Percentiles rank a stretch among this genome's conserved stretches.
Evolutionary conservation across 2,329 filamentous ascomycete species (phyloP).

Genomic region (Ceratocystis alfenasii): DNA sequence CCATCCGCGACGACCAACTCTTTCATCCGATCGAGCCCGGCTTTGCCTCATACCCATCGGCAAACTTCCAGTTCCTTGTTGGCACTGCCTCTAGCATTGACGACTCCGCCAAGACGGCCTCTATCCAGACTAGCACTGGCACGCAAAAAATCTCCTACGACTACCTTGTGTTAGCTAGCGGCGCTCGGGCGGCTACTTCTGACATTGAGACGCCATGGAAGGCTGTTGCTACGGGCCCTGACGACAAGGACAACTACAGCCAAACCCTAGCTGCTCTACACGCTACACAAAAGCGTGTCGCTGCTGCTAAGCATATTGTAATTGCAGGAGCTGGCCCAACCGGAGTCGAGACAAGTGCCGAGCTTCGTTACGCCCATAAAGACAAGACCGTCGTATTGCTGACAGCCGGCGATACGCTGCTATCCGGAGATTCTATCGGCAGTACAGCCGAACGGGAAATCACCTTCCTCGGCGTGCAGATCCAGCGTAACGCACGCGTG

Average conservation of each 20-base stretch:
- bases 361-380: constrained; percentile 42
- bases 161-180: constrained; percentile 47
- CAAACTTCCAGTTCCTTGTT: constrained; percentile 41
- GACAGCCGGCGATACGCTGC: constrained; percentile 32
- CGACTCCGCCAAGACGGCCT: constrained; percentile 32
- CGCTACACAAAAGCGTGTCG: constrained; percentile 33
- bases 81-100: constrained; percentile 37
- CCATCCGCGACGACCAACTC: constrained; percentile 39
- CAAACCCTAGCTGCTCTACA: constrained; percentile 34
- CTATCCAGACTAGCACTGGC: constrained; percentile 25
- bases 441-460: constrained; percentile 38
- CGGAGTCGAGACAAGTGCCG: constrained; percentile 44
- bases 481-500: constrained; percentile 36
- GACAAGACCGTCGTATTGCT: constrained; percentile 41
- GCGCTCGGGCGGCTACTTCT: constrained; percentile 32
- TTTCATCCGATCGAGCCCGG: constrained; percentile 39
- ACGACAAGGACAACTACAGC: constrained; percentile 30
- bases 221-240: constrained; percentile 29
- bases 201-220: constrained; percentile 41
- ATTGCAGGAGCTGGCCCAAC: constrained; percentile 46
- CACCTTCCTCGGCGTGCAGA: constrained; percentile 40
- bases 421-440: constrained; percentile 36
- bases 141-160: constrained; percentile 37
- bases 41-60: constrained; percentile 39
- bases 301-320: constrained; percentile 40